These are phyloP conservation scores for Dovyalis caffra DNA, from an alignment of 345 rosid genomes.

Conservation along the genomic window DNA sequence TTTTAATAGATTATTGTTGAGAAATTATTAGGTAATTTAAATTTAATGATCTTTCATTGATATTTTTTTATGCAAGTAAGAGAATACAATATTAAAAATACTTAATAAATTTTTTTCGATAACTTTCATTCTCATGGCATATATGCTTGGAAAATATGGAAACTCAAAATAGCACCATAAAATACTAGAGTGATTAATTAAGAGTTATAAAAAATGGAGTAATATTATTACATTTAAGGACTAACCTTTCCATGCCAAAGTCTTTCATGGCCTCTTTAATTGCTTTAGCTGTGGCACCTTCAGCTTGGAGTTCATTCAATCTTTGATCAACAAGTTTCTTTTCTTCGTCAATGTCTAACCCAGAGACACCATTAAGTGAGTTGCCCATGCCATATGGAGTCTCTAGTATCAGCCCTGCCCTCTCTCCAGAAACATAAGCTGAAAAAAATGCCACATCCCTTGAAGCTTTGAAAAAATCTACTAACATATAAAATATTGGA, in stretches of 20 bases:
- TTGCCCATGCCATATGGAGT: slow-evolving; percentile 7
- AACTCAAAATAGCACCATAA: no score
- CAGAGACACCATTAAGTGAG: slow-evolving; percentile 14
- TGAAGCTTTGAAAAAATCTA: no score
- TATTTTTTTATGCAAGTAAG: no score
- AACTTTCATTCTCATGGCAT: no score
- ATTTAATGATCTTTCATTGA: no score
- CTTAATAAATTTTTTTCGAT: no score
- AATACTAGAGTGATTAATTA: neutral
- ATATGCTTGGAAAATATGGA: no score
- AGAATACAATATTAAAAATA: no score
- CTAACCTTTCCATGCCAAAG: slow-evolving; percentile 24
- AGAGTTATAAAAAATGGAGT: neutral
- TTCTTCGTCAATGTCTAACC: slow-evolving; percentile 26
- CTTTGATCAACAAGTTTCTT: slow-evolving; percentile 14
- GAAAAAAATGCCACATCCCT: neutral
- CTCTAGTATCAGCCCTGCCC: slow-evolving; percentile 19
- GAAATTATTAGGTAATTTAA: no score
- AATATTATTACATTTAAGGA: neutral
- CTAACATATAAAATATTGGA: no score
- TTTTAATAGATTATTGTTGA: no score
- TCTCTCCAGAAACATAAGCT: slow-evolving; percentile 28
- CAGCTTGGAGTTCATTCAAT: slow-evolving; percentile 14
- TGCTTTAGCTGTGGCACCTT: slow-evolving; percentile 7
- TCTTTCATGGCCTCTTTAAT: slow-evolving; percentile 23